Evolutionary conservation across 192 early-diverging fungal genomes (phyloP), one percentile per base, ranked within the genome.

Genomic region (Podila clonocystis): DNA sequence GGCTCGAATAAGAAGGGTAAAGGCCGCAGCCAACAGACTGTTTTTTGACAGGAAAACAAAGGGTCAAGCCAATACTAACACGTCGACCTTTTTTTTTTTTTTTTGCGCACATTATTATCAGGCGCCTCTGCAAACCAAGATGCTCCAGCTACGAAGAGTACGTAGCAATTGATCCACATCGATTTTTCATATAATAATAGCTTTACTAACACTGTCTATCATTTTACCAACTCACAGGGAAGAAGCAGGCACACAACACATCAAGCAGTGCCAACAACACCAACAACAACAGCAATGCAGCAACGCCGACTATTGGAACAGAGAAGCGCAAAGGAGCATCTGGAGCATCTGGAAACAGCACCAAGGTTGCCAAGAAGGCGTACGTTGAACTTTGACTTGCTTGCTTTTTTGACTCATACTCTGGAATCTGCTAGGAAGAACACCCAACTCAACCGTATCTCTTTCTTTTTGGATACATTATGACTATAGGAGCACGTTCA

Each of bases 121-220:
- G 52, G 52, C 52, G 72, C 67, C n/a, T 62, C 65, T 30, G 26
- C 36, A 45, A 55, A 61, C 13, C 58, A 63, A 26, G 82, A 82
- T 19, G 36, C 72, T 30, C 72, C 75, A 49, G 17, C 80, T 52
- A 26, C 67, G 59, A 84, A 82, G 80, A 82, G 86, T 86, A 85
- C 76, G 74, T 70, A 15, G 15, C 41, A 45, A 45, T 17, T 45
- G 19, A 24, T 58, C 28, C 24, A 26, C 58, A 33, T 58, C 36
- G 7, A 9, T 30, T 48, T 48, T 28, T 63, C 24, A 22, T 24
- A 3, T 11, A 17, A 2, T 6, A 61, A 26, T 52, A 9, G 24
- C 4, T 17, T 13, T 13, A 38, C n/a, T 22, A 15, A 12, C 8
- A 7, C 57, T 41, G 31, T 55, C 8, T 26, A 50, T 55, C 12